Evolutionary conservation across 495 filamentous ascomycete species (phyloP).

Genomic region (Podospora pseudopauciseta): DNA sequence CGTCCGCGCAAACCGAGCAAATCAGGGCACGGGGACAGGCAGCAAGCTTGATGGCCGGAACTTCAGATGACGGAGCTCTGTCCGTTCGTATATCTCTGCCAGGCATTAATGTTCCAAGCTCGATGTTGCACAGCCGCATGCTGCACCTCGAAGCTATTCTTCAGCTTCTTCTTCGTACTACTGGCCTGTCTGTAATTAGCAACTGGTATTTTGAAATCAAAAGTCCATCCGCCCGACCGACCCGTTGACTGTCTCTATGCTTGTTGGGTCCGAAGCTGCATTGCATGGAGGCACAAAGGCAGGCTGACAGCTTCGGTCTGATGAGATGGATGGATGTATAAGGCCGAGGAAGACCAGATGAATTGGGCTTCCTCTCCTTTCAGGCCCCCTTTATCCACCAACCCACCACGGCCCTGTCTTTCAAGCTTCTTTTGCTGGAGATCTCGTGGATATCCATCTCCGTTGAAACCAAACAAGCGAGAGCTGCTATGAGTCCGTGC

Average conservation of each 20-base stretch:
- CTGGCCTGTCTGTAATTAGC: not conserved
- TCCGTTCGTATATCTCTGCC: not conserved
- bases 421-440: not conserved
- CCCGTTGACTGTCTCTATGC: not conserved
- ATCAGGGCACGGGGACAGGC: not conserved
- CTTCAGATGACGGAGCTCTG: not conserved
- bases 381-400: not conserved
- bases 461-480: constrained; percentile 4
- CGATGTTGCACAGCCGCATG: not conserved
- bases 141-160: not conserved
- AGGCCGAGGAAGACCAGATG: not conserved
- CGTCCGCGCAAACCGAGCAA: not conserved
- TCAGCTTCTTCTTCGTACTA: not conserved
- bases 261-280: not conserved
- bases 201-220: not conserved
- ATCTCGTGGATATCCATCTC: constrained; percentile 3
- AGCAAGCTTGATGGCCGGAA: not conserved
- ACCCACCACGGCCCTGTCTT: not conserved
- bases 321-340: not conserved
- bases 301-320: not conserved
- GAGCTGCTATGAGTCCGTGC: not conserved
- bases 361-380: not conserved
- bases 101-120: not conserved
- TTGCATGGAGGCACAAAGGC: not conserved
- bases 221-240: not conserved